Base-by-base conservation (phyloP, 345 rosid species). In the Acer saccharum region DNA sequence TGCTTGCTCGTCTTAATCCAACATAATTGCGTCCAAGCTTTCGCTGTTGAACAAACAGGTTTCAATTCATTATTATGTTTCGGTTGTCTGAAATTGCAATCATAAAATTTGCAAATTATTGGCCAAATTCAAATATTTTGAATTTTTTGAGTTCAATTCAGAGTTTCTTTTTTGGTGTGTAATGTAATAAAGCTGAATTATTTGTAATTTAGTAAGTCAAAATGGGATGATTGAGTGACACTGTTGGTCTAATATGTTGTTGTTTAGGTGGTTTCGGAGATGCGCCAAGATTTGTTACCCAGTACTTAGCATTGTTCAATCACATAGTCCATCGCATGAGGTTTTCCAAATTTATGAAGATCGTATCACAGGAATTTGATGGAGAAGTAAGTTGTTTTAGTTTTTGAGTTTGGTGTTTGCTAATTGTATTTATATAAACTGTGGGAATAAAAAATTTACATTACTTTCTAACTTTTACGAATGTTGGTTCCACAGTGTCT, bases 21-120 rank as follows among this genome's bases (percentile, higher is more conserved):
- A 71, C 98, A 93, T 80, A 94, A 94, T 23, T 93, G 96, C 71
- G 93, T 89, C 41, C 98, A 94, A 82, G 91, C 97, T 46, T 94
- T 90, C 65, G 72, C 84, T 9, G 72, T 83, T 20, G 92, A 88
- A 46, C 89, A 81, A n/a, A 64, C 73, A 73, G 90, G 88, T 83
- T 68, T 54, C 20, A 10, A 9, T 35, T 35, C 39, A 7, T 20
- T 20, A 43, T 43, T 43, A 23, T 63, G 39, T 64, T 29, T 27
- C 35, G 41, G 41, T 27, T 29, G 8, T 39, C n/a, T 13, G n/a
- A 25, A 63, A 63, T 63, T 63, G 68, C 41, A 65, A 16, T 18
- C 3, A 35, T 35, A 0, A 16, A 54, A 4, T 54, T 54, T 54
- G 58, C 5, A 54, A 54, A 54, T 4, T 13, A 11, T 50, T 50